Base-by-base conservation (phyloP, 2,329 filamentous ascomycete genomes). In the Chaetomium strumarium region DNA sequence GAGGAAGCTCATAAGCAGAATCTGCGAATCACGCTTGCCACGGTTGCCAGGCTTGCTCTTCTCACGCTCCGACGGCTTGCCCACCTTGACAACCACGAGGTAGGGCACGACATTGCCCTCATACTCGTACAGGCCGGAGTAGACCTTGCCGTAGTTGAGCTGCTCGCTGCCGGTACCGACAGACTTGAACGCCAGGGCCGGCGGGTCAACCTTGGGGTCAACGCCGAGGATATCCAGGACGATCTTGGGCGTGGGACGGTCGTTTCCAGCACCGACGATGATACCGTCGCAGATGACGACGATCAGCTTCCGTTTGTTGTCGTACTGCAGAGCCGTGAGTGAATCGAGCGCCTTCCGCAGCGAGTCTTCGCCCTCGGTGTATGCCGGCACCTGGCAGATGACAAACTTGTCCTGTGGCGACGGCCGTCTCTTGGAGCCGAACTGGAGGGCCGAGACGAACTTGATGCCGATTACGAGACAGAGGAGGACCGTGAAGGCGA, bases 61-160 rank as follows among this genome's bases (percentile, higher is more conserved):
- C 17, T 89, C 85, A 59, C 96, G 91, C 70, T 99, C 93, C 3
- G 92, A 96, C 62, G 95, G 90, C 73, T 99, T 99, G 67, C 93
- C 93, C 61, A 97, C 83, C 78, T 99, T 99, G 72, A 97, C 91
- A 42, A 99, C 78, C 47, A 99, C 93, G 68, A 99, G 69, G 81
- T 96, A 99, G 20, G 93, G 93, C 42, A 99, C 93, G 61, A 99
- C 97, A 67, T 99, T 91, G 58, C 93, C 93, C 66, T 96, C 89
- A 7, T 96, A 91, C 72, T 99, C 93, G 68, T 99, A 99, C 5
- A 99, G 77, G 65, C 93, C 93, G 16, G 93, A 96, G 72, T 99
- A 99, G 59, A 96, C 84, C 72, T 99, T 99, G 70, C 88, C 93
- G 91, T 97, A 97, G 71, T 99, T 99, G 76, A 97, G 93, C 70